Conservation (phyloP, 345 rosid genomes). For the Litchi chinensis region DNA sequence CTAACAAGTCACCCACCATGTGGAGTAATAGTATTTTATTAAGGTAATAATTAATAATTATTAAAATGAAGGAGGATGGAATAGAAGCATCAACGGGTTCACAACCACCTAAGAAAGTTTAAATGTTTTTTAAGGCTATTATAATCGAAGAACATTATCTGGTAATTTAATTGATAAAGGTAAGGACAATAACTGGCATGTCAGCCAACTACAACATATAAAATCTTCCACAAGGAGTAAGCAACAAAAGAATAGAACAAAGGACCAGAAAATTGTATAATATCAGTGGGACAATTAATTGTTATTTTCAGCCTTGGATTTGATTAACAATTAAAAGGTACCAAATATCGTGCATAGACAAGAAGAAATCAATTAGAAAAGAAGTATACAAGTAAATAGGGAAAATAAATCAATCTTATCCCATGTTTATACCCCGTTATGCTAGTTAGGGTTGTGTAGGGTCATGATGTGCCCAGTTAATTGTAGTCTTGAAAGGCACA, state of each 20-base stretch:
- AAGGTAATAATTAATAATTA: background rate
- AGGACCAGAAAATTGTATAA: conserved; percentile 17
- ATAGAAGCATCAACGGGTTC: conserved; percentile 32
- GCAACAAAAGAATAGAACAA: conserved; percentile 36
- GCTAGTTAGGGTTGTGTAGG: background rate
- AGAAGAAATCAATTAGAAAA: background rate
- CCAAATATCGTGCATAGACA: background rate
- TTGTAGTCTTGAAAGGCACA: too few relatives aligned
- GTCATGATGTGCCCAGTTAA: too few relatives aligned
- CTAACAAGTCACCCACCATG: conserved; percentile 19
- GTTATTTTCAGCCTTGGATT: conserved; percentile 7
- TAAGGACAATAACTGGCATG: conserved; percentile 50
- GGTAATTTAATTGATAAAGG: conserved; percentile 23
- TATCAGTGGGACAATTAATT: conserved; percentile 5
- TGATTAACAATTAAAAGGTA: background rate
- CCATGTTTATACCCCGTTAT: background rate
- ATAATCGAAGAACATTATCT: conserved; percentile 10
- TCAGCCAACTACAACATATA: conserved; percentile 31
- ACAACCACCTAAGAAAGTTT: conserved; percentile 13
- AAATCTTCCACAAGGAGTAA: conserved; percentile 1
- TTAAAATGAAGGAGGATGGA: conserved; percentile 16
- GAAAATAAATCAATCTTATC: too few relatives aligned
- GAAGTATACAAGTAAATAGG: too few relatives aligned
- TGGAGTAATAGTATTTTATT: conserved; percentile 7
- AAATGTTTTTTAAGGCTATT: background rate